Conservation (phyloP, 2,329 filamentous ascomycete species). For the Coniochaeta sp. region DNA sequence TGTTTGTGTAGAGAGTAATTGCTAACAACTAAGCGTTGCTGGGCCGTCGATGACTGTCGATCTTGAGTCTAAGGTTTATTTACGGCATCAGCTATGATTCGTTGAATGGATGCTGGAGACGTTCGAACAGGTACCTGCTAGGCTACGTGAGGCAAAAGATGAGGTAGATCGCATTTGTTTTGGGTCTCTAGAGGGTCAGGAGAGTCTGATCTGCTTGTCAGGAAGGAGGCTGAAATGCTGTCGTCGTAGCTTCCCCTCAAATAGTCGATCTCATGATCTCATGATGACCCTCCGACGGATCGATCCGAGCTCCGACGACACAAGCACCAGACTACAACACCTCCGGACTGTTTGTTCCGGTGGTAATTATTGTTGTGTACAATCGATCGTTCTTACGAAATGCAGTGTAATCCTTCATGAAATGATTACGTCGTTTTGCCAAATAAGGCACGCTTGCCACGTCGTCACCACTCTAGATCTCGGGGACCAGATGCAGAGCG, state of each 20-base stretch:
- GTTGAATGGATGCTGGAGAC: too few relatives aligned
- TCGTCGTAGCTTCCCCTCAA: background rate
- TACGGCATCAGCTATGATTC: too few relatives aligned
- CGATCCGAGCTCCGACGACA: background rate
- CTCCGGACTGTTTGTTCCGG: background rate
- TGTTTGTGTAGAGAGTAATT: background rate
- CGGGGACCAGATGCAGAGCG: background rate
- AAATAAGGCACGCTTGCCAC: background rate
- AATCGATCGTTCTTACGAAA: background rate
- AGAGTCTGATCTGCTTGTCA: background rate
- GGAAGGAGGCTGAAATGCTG: background rate
- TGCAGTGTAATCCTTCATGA: background rate
- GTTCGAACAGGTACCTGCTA: too few relatives aligned
- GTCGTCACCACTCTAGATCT: background rate
- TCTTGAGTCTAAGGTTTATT: too few relatives aligned
- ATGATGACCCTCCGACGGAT: background rate
- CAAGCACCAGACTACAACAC: background rate
- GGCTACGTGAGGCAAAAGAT: too few relatives aligned
- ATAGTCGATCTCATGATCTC: background rate
- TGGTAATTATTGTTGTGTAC: background rate
- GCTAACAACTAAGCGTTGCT: background rate
- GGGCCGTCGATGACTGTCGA: background rate
- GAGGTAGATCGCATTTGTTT: too few relatives aligned
- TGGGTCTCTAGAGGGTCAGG: too few relatives aligned
- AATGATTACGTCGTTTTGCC: background rate